Evolutionary conservation across 164 flowering plant genomes (phyloP), one percentile per base, ranked within the genome.

Genomic region (Magnolia changhungtana): DNA sequence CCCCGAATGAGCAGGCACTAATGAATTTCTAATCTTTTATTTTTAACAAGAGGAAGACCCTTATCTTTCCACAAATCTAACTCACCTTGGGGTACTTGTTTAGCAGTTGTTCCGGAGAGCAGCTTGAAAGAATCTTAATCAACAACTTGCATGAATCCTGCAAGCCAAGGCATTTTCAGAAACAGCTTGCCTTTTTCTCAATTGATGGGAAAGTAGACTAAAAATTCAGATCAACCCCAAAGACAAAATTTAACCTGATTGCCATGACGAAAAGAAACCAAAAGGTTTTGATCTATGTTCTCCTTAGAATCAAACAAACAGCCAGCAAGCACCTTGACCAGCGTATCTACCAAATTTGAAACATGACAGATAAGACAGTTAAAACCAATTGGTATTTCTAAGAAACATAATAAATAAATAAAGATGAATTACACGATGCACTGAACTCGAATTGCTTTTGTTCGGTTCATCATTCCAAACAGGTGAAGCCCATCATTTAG

Each of bases 281-380:
- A 71, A 71, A 85, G 81, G 69, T 82, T 84, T 7, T 67, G 80
- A 69, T 89, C 90, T 59, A 92, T 73, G 74, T 95, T 93, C 80
- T 95, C 98, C 86, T 95, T 93, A 19, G 87, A 18, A 11, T 84
- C 87, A 50, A 85, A 67, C 88, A 95, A 73, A 72, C 82, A 76
- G 3, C 90, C 88, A 67, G 85, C 85, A 61, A 92, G 81, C 45
- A 79, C 80, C 81, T 82, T 85, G 70, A 76, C 87, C 51, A 92
- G 73, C 65, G 76, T 72, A 79, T 86, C 95, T 88, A 77, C 77
- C 82, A 74, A 71, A 70, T 74, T 71, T 69, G 67, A 65, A 69
- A 72, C 50, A 68, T 18, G 29, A 68, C 7, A 29, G 4, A 8
- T 11, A 68, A 16, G 31, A 68, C 21, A 29, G 50, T 13, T 29